These are phyloP conservation scores for Microdochium trichocladiopsis DNA, from an alignment of 2,329 filamentous ascomycete genomes.

Conservation along the genomic window DNA sequence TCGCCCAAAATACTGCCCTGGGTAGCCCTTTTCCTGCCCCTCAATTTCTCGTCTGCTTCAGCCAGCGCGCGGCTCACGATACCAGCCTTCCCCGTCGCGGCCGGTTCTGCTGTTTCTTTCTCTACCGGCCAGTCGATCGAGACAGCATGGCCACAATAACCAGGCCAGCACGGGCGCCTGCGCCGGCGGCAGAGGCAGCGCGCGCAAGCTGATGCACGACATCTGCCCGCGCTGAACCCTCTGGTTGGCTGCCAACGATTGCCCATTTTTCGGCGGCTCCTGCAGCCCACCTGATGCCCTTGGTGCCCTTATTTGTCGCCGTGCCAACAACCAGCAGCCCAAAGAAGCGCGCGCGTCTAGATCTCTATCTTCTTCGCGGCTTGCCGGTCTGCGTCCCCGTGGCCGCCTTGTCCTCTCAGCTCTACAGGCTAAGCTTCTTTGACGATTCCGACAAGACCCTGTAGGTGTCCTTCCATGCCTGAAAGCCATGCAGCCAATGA, in stretches of 20 bases:
- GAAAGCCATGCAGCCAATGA: no score
- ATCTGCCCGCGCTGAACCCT: neutral
- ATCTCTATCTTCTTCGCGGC: neutral
- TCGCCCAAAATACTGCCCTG: no score
- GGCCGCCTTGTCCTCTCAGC: no score
- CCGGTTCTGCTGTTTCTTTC: neutral
- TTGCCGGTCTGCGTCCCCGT: no score
- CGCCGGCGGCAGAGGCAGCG: neutral
- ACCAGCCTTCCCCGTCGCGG: neutral
- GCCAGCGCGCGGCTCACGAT: neutral
- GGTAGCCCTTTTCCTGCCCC: no score
- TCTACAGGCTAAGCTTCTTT: no score
- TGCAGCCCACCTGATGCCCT: neutral
- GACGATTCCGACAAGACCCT: no score
- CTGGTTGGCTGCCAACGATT: neutral
- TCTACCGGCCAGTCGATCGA: neutral
- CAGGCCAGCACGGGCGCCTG: neutral
- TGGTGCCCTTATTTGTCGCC: neutral
- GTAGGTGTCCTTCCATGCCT: no score
- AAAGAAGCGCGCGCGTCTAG: neutral
- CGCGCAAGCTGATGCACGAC: slow-evolving; percentile 1
- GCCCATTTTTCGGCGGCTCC: neutral
- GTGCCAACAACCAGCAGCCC: neutral
- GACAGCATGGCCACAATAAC: neutral
- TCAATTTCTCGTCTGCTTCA: neutral